These are phyloP conservation scores for Microthlaspi erraticum DNA, from an alignment of 345 rosid genomes.

Conservation along the genomic window DNA sequence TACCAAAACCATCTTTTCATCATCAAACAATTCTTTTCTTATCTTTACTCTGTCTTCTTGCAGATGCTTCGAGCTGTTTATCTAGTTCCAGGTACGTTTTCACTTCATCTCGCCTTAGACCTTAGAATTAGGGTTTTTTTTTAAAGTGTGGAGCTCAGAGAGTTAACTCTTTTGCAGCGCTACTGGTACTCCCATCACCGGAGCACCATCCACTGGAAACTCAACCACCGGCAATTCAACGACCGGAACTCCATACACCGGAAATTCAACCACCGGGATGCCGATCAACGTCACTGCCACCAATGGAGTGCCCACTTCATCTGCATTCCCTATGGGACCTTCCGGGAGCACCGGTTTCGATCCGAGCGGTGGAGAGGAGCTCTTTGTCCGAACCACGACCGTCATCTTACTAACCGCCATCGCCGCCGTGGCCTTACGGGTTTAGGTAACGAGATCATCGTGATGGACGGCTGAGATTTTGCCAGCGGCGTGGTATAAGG, in stretches of 20 bases:
- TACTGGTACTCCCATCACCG: background rate
- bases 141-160: background rate
- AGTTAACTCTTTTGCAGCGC: conserved; percentile 28
- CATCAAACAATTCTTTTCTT: background rate
- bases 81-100: conserved; percentile 40
- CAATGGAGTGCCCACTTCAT: conserved; percentile 13
- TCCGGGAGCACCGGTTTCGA: conserved; percentile 42
- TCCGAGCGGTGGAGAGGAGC: conserved; percentile 38
- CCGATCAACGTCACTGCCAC: conserved; percentile 7
- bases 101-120: conserved; percentile 16
- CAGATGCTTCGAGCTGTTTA: conserved; percentile 45
- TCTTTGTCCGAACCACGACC: conserved; percentile 20
- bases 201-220: conserved; percentile 3
- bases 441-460: conserved; percentile 33
- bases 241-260: conserved; percentile 13
- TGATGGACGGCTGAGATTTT: conserved; percentile 10
- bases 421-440: conserved; percentile 17
- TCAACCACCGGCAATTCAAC: conserved; percentile 15
- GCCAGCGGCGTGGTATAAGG: conserved; percentile 18
- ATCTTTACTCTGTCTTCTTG: conserved; percentile 22
- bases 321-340: conserved; percentile 47
- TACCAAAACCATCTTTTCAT: background rate
- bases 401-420: conserved; percentile 26
- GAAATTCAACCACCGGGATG: conserved; percentile 16
- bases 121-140: conserved; percentile 3